These are phyloP conservation scores for Mucor mucedo DNA, from an alignment of 371 early-diverging fungal genomes.

Conservation along the genomic window DNA sequence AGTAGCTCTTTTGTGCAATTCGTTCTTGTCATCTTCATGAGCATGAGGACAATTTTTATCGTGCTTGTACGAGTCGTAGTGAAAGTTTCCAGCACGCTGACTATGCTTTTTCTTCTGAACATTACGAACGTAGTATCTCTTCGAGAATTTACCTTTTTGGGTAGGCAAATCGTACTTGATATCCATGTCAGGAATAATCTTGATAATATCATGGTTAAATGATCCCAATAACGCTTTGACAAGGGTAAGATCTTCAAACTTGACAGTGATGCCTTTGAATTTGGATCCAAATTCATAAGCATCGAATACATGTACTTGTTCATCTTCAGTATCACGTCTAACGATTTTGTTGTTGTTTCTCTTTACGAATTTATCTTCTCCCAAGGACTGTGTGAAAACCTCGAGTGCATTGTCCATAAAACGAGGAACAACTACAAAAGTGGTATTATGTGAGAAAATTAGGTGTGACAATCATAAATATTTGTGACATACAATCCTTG, in stretches of 20 bases:
- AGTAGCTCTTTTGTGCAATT: no score
- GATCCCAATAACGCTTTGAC: constrained; percentile 12
- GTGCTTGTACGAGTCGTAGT: constrained; percentile 20
- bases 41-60: constrained; percentile 25
- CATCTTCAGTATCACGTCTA: constrained; percentile 24
- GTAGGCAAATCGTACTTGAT: constrained; percentile 42
- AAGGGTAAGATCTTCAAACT: constrained; percentile 34
- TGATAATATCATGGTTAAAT: constrained; percentile 32
- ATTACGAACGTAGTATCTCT: constrained; percentile 31
- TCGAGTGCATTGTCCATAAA: constrained; percentile 39
- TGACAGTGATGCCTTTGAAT: constrained; percentile 43
- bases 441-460: background rate
- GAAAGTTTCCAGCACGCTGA: constrained; percentile 19
- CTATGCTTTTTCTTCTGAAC: constrained; percentile 2
- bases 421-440: constrained; percentile 34
- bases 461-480: background rate
- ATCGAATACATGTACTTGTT: constrained; percentile 36
- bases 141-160: constrained; percentile 10
- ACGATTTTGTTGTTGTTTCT: constrained; percentile 18
- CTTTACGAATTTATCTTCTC: constrained; percentile 15
- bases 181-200: constrained; percentile 45
- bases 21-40: background rate
- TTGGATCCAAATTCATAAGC: constrained; percentile 34
- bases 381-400: constrained; percentile 17
- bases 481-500: constrained; percentile 35